Evolutionary conservation across 805 yeast genomes (phyloP).

Genomic region (Zygosaccharomyces pseudorouxii): DNA sequence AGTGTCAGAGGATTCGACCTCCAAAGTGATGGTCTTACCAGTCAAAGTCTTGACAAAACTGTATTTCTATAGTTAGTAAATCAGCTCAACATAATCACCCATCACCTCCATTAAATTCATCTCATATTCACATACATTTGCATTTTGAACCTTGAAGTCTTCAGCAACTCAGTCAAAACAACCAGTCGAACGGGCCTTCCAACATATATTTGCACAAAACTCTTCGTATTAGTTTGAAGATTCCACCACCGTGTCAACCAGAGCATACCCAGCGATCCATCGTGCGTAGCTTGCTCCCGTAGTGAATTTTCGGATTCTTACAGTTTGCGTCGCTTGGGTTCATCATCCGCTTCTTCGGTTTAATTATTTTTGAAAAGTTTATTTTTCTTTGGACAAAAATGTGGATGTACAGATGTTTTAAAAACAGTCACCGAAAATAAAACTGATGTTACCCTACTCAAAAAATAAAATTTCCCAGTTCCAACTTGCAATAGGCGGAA

Average conservation of each 20-base stretch:
- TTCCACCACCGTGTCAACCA: conserved; percentile 3
- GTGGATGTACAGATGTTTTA: conserved; percentile 7
- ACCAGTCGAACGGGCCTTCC: background rate
- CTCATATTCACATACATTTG: conserved; percentile 40
- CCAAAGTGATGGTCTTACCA: conserved; percentile 94
- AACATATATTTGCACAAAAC: background rate
- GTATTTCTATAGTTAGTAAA: conserved; percentile 20
- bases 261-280: conserved; percentile 5
- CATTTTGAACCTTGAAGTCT: conserved; percentile 38
- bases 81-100: background rate
- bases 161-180: conserved; percentile 6
- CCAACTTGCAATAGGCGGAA: background rate
- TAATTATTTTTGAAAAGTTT: background rate
- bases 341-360: background rate
- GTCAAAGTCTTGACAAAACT: conserved; percentile 81
- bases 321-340: conserved; percentile 7
- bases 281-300: conserved; percentile 2
- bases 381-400: background rate
- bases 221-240: conserved; percentile 2
- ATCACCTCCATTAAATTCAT: background rate
- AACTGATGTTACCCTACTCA: conserved; percentile 3
- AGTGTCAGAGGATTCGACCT: conserved; percentile 98
- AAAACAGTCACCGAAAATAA: conserved; percentile 4
- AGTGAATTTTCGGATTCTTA: conserved; percentile 2
- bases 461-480: background rate